These are phyloP conservation scores for Amauroascus niger DNA, from an alignment of 2,329 filamentous ascomycete genomes.

Conservation along the genomic window DNA sequence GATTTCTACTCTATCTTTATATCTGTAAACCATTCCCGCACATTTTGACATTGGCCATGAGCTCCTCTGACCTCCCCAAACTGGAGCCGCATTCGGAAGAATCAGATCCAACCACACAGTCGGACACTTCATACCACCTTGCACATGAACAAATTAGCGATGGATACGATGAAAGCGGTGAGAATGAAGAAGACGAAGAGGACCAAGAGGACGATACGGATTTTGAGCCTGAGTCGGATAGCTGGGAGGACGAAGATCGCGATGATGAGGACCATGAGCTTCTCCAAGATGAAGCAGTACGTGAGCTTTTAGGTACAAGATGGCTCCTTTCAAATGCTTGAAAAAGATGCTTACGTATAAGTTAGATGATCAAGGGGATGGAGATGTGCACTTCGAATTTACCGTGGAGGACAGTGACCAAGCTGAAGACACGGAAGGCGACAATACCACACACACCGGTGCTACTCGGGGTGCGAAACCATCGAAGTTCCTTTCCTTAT, in stretches of 20 bases:
- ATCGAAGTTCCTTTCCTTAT: background rate
- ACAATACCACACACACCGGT: slow-evolving; percentile 13
- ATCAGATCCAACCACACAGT: background rate
- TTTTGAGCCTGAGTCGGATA: slow-evolving; percentile 31
- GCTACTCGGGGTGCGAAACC: slow-evolving; percentile 20
- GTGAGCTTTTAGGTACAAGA: slow-evolving; percentile 16
- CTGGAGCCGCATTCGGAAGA: background rate
- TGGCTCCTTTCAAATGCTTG: background rate
- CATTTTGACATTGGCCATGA: background rate
- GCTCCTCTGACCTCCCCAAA: background rate
- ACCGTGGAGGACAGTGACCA: slow-evolving; percentile 21
- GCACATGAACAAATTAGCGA: slow-evolving; percentile 29
- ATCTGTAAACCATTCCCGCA: background rate
- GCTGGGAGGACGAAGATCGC: background rate
- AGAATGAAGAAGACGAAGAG: slow-evolving; percentile 37
- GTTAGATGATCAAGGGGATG: slow-evolving; percentile 16
- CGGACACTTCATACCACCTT: slow-evolving; percentile 26
- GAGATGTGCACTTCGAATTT: slow-evolving; percentile 26
- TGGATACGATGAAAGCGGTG: slow-evolving; percentile 26
- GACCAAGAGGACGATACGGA: slow-evolving; percentile 31
- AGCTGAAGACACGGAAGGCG: slow-evolving; percentile 16
- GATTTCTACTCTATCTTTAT: background rate
- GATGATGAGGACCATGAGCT: slow-evolving; percentile 25
- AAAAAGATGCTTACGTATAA: background rate
- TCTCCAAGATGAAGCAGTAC: slow-evolving; percentile 28